Evolutionary conservation across 352 stramenopile species (phyloP), one percentile per base, ranked within the genome.

Genomic region (Phytopythium helicoides): DNA sequence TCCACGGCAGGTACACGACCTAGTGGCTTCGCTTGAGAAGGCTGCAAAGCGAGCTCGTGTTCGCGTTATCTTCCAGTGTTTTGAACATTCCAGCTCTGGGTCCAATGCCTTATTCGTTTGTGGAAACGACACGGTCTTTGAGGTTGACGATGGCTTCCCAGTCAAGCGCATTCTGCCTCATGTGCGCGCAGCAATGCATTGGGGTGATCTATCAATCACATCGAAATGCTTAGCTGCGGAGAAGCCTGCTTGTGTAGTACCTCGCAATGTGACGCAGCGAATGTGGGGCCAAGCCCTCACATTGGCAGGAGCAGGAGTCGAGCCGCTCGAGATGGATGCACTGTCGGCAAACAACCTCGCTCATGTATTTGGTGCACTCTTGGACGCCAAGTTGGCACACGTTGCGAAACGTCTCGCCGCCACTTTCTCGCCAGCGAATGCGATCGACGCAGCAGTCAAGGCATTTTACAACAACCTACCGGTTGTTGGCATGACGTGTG

Each of bases 381-480:
- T 83, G 35, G 49, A 68, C 10, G 34, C 54, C 12, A 60, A 76
- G 23, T 46, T 85, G 28, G 12, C 41, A 3, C 53, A 66, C 22
- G 76, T 68, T 22, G 80, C 75, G 6, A 74, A 67, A 22, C 63
- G 62, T 6, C 26, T 89, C 14, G 60, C 66, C 8, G 26, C 54
- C 21, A 71, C 71, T n/a, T 71, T 81, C 31, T 81, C 73, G 9
- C 59, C 68, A 11, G 34, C 60, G 3, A 47, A 42, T 9, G 80
- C 78, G 16, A 60, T 85, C 16, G 66, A 88, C 15, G 63, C 58
- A 16, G 68, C 70, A 33, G 83, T 90, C 28, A 62, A 56, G 12
- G 59, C 73, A 3, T 77, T 93, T 52, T 89, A 93, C 48, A 71
- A 58, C 16, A 77, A 83, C 46, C 44, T 93, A 19, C 83, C 83